Base-by-base conservation (phyloP, 768 basidiomycete species). In the Baorangia bicolor region DNA sequence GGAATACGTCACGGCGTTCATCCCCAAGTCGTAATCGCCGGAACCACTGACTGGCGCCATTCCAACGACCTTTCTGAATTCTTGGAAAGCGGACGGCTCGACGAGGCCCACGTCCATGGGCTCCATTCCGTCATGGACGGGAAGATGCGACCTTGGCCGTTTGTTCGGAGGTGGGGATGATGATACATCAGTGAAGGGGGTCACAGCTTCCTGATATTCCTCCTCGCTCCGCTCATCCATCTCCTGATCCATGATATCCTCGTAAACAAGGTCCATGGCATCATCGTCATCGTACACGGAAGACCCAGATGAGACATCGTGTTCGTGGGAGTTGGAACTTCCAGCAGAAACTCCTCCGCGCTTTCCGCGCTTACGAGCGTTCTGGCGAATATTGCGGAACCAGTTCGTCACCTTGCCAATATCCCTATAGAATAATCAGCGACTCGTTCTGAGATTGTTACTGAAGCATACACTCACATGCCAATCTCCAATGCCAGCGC, bases 381-480 rank as follows among this genome's bases (percentile, higher is more conserved):
- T 88, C 73, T 92, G 90, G 35, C 90, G 82, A 54, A 92, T 78
- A 66, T 92, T 92, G 34, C 90, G 79, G 78, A 92, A 92, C 90
- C 90, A 92, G 69, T 92, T 92, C 18, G 90, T 90, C 49, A 92
- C 89, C 72, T 90, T 90, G 60, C 85, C 86, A 53, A 92, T 71
- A 71, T 92, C 90, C 90, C 83, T 86, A 55, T 14, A 51, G 49
- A 53, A 57, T 53, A 51, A 65, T 55, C 55, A 63, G 33, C 27
- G 16, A 64, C 49, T 38, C 28, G 54, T 51, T 41, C 43, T 18
- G 30, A 18, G 2, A 28, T 4, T 5, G 12, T 37, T 14, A 18
- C 12, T 30, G 33, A 27, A 27, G 28, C 41, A 45, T 64, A 58
- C 46, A 75, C 81, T 69, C 72, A 86, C 82, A 92, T 91, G 74